Evolutionary conservation across 2,329 filamentous ascomycete species (phyloP), one percentile per base, ranked within the genome.

Genomic region (Pseudocercospora ulei): DNA sequence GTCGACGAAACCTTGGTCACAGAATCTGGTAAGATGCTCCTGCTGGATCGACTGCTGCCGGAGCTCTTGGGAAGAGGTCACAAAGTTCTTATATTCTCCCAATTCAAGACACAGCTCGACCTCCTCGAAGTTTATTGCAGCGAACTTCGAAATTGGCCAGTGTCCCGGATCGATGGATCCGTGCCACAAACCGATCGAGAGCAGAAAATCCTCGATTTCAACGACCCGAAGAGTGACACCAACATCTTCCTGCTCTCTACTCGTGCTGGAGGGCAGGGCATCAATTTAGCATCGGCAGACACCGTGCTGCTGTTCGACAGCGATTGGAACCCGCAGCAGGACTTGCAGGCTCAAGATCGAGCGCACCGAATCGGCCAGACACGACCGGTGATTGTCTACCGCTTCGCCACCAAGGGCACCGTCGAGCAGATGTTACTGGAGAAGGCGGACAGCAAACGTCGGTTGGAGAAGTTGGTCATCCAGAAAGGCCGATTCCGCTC

Each of bases 261-360:
- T 0, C 74, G 90, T 8, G 90, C 90, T 0, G 90, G 90, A 13
- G 90, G 90, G 0, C 86, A 94, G 55, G 88, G 88, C 34, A 96
- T 96, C 68, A 96, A 95, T 55, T 76, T 96, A 0, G 84, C 84
- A 0, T 80, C 80, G 1, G 88, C 88, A 0, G 88, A 96, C 52
- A 95, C 88, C 0, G 88, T 95, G 7, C 81, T 96, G 29, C 69
- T 96, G 0, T 96, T 90, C 51, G 88, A 96, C 60, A 77, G 71
- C 6, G 76, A 94, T 54, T 95, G 88, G 78, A 98, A 98, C 53
- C 90, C 90, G 0, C 90, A 98, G 59, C 88, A 95, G 57, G 90
- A 98, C 60, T 69, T 98, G 0, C 90, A 98, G 57, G 90, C 90
- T 0, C 90, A 96, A 62, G 90, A 98, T 56, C 83, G 90, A 3